Conservation (phyloP, 75 land plant genomes). For the Picea sitchensis region DNA sequence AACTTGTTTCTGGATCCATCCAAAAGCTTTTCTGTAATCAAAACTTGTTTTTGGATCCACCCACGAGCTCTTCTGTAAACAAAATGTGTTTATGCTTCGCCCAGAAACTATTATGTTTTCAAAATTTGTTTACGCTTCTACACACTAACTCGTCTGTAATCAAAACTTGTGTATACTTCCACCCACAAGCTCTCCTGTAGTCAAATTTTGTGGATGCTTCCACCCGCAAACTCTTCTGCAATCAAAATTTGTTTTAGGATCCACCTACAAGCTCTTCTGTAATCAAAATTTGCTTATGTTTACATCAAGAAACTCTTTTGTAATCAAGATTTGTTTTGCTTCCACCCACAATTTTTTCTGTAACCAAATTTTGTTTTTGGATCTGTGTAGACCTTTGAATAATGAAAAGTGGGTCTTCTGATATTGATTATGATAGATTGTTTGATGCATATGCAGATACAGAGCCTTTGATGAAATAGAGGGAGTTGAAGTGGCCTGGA, state of each 20-base stretch:
- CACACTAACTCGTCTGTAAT: no score
- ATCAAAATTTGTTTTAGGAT: no score
- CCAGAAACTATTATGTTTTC: no score
- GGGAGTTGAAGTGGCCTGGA: conserved; percentile 91
- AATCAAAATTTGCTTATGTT: no score
- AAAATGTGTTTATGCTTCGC: no score
- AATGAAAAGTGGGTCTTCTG: not conserved
- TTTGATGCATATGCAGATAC: conserved; percentile 38
- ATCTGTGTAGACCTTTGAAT: not conserved
- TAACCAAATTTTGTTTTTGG: not conserved
- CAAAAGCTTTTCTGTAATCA: not conserved
- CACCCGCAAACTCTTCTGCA: no score
- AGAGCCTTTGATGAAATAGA: conserved; percentile 81
- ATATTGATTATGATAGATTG: not conserved
- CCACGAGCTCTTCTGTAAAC: not conserved
- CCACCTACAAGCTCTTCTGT: no score
- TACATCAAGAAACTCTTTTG: no score
- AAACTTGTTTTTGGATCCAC: not conserved
- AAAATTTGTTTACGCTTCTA: no score
- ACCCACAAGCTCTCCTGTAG: no score
- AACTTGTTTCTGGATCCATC: not conserved
- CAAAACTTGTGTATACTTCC: no score
- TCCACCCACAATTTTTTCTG: not conserved
- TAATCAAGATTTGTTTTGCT: not conserved
- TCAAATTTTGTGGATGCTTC: no score